phyloP scores from a whole-genome alignment of 2,329 filamentous ascomycete genomes.

The Phaeosphaeria sp. region DNA sequence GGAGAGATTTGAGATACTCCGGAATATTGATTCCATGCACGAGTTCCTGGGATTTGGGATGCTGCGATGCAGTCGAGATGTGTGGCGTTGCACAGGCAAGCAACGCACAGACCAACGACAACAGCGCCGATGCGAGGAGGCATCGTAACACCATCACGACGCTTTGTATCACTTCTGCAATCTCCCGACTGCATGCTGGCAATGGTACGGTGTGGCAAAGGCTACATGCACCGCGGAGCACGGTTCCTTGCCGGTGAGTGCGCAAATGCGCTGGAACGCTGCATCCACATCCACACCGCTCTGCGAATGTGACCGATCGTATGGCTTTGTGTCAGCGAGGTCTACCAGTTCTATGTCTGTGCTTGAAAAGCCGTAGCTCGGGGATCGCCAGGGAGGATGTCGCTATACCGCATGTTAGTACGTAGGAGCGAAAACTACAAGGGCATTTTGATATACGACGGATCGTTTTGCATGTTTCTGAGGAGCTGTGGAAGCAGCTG shows the following conservation, averaged over 20 bases:
- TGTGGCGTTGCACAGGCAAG: constrained; percentile 4
- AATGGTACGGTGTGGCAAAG: constrained; percentile 1
- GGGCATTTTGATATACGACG: no score
- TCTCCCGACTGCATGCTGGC: not conserved
- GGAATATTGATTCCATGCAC: constrained; percentile 17
- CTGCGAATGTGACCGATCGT: not conserved
- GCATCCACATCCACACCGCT: constrained; percentile 4
- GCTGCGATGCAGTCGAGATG: constrained; percentile 9
- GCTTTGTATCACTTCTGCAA: constrained; percentile 6
- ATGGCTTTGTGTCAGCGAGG: not conserved
- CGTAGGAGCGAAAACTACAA: no score
- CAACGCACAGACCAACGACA: constrained; percentile 13
- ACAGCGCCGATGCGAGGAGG: constrained; percentile 6
- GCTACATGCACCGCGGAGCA: not conserved
- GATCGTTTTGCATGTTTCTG: no score
- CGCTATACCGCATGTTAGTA: not conserved
- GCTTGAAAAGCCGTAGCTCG: not conserved
- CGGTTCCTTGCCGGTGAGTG: not conserved
- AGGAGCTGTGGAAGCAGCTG: no score
- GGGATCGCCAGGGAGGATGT: no score
- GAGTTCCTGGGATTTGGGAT: not conserved
- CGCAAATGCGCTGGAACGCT: not conserved
- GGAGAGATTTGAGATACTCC: constrained; percentile 17
- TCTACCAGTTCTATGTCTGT: not conserved
- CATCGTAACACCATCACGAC: constrained; percentile 10